Base-by-base conservation (phyloP, 768 basidiomycete species). In the Termitomyces sp. region DNA sequence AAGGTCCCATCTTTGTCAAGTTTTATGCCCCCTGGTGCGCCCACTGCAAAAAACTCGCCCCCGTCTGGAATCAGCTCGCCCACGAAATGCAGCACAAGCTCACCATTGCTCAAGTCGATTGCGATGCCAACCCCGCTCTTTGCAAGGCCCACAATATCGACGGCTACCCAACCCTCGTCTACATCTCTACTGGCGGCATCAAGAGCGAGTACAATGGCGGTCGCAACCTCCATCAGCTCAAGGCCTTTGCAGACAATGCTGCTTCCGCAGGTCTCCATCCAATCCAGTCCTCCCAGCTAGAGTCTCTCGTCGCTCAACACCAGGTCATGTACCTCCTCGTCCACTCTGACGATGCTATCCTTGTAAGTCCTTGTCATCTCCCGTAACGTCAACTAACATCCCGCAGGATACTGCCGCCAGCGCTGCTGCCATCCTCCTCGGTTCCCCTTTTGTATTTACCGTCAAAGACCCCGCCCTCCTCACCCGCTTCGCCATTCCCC, bases 21-120 rank as follows among this genome's bases (percentile, higher is more conserved):
- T 98, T 91, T 76, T 98, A 82, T 68, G 96, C 94, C 0, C 95
- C 95, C 0, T 98, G 95, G 92, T 98, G 95, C 68, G 91, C 91
- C 4, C 95, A 98, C 72, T 99, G 96, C 81, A 95, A 97, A 75
- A 92, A 92, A 67, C 79, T 98, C 1, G 91, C 92, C 0, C 94
- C 87, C 52, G 79, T 76, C 0, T 98, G 94, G 92, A 74, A 74
- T 1, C 77, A 88, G 49, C 80, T 99, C 3, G 95, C 91, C 0
- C 70, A 73, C 49, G 73, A 74, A 22, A 85, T 95, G 79, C 80
- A 87, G 62, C 75, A 79, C 59, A 85, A 85, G 48, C 75, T 95
- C 31, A 88, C 82, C 39, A 74, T 99, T 9, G 94, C 86, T 2
- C 86, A 96, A 60, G 87, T 99, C 14, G 84, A 99, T 67, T 99